Evolutionary conservation across 768 basidiomycete species (phyloP).

Genomic region (Pholiota conissans): DNA sequence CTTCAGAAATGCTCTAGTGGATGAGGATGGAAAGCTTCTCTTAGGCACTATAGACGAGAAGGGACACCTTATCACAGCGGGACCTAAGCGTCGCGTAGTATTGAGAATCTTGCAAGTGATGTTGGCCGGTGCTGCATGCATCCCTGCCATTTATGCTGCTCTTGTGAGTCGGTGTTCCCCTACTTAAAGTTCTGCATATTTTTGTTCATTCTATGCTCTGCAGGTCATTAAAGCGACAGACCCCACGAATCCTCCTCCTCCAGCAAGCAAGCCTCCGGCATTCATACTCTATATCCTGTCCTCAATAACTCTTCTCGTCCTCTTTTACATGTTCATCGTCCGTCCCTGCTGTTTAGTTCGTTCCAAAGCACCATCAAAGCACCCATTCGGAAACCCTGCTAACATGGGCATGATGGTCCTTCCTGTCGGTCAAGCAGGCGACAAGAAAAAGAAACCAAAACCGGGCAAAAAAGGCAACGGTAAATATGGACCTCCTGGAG

Average conservation of each 20-base stretch:
- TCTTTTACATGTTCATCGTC: constrained; percentile 57
- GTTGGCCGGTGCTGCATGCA: constrained; percentile 49
- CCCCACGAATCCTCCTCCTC: constrained; percentile 47
- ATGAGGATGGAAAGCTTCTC: constrained; percentile 47
- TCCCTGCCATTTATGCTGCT: constrained; percentile 63
- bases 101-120: constrained; percentile 48
- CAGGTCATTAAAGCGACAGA: constrained; percentile 56
- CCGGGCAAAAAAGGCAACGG: constrained; percentile 42
- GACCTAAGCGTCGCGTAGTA: constrained; percentile 58
- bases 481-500: constrained; percentile 29
- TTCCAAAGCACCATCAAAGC: constrained; percentile 17
- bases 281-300: constrained; percentile 60
- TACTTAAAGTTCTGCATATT: not conserved
- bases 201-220: constrained; percentile 6
- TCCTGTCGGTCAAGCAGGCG: constrained; percentile 45
- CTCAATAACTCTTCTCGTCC: constrained; percentile 47
- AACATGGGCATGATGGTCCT: constrained; percentile 69
- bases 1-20: constrained; percentile 30
- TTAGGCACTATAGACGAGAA: constrained; percentile 60
- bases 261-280: constrained; percentile 50
- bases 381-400: constrained; percentile 33
- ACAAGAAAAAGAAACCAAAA: constrained; percentile 32
- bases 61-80: constrained; percentile 60
- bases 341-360: constrained; percentile 55
- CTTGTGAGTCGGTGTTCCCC: constrained; percentile 40